Evolutionary conservation across 2,329 filamentous ascomycete genomes (phyloP).

Genomic region (Pochonia chlamydosporia): DNA sequence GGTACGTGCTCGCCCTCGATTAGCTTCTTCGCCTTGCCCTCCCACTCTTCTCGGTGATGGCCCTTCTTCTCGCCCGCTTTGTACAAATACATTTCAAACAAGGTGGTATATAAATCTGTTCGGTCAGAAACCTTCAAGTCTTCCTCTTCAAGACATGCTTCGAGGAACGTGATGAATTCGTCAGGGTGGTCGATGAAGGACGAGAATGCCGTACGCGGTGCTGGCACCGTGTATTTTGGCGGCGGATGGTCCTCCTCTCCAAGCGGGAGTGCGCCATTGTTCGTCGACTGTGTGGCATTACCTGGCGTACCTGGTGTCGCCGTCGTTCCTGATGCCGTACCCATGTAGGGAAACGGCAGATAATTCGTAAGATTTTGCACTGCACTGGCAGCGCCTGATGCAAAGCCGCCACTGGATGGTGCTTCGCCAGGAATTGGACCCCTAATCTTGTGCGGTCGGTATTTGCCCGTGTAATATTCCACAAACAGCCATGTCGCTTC

Average conservation of each 20-base stretch:
- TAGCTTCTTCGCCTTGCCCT: conserved; percentile 81
- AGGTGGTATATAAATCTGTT: conserved; percentile 83
- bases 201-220: conserved; percentile 85
- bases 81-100: conserved; percentile 98
- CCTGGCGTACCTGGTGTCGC: conserved; percentile 47
- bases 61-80: conserved; percentile 74
- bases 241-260: conserved; percentile 39
- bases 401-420: conserved; percentile 37
- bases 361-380: conserved; percentile 82
- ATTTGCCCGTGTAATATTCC: conserved; percentile 88
- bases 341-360: conserved; percentile 82
- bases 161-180: conserved; percentile 87
- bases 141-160: conserved; percentile 73
- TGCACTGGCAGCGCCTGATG: conserved; percentile 61
- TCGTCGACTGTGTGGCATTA: conserved; percentile 42
- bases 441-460: conserved; percentile 58
- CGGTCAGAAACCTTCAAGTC: conserved; percentile 68
- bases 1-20: conserved; percentile 76
- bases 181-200: conserved; percentile 92
- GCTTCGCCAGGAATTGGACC: conserved; percentile 29
- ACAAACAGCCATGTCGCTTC: conserved; percentile 85
- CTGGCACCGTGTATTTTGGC: conserved; percentile 68
- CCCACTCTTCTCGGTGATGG: conserved; percentile 66
- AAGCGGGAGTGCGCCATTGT: conserved; percentile 46
- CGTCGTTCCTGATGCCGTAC: conserved; percentile 42